phyloP scores from a whole-genome alignment of 2,329 filamentous ascomycete genomes.

The Calycina herbarum region DNA sequence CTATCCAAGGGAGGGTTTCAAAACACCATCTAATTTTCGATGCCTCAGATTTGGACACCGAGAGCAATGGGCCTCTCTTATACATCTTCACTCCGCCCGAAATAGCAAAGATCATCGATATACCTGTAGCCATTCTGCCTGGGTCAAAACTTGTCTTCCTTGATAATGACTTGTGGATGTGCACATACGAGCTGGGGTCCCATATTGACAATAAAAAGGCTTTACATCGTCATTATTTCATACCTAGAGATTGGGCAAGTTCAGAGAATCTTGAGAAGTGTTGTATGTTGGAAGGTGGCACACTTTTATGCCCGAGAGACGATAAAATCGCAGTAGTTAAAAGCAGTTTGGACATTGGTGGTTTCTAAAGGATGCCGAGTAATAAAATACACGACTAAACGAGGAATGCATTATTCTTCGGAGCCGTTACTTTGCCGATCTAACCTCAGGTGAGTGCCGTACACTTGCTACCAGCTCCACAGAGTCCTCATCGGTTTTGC shows the following conservation, averaged over 20 bases:
- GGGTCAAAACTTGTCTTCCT: too few relatives aligned
- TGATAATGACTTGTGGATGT: neutral
- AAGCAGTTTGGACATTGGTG: neutral
- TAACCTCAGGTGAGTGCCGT: neutral
- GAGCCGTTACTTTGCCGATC: neutral
- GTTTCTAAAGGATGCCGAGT: neutral
- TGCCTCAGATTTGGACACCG: too few relatives aligned
- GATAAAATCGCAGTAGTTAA: neutral
- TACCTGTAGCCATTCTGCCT: too few relatives aligned
- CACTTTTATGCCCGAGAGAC: neutral
- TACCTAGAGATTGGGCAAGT: neutral
- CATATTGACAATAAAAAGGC: too few relatives aligned
- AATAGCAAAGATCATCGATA: too few relatives aligned
- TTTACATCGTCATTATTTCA: neutral
- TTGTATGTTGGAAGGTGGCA: too few relatives aligned
- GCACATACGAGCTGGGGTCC: neutral
- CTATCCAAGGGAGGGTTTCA: too few relatives aligned
- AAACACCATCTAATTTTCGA: too few relatives aligned
- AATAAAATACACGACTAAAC: neutral
- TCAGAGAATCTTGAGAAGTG: too few relatives aligned
- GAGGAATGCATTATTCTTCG: neutral
- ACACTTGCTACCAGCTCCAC: neutral
- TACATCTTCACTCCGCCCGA: too few relatives aligned
- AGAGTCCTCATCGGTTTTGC: neutral
- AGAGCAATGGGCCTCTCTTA: too few relatives aligned